phyloP scores from a whole-genome alignment of 441 rosid genomes.

The Mallotus repandus region DNA sequence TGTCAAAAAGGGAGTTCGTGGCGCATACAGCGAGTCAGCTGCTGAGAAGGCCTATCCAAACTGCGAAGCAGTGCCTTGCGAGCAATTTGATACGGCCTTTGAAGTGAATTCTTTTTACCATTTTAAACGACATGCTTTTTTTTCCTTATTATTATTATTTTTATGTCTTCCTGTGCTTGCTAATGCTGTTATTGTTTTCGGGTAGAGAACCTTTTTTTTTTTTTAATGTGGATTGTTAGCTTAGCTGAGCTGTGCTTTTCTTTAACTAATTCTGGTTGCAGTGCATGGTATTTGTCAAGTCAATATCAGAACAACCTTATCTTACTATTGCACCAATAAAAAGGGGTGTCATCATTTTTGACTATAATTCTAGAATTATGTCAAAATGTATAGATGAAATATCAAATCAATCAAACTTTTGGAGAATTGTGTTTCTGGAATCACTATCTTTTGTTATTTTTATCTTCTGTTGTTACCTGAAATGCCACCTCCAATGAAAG shows the following conservation, averaged over 20 bases:
- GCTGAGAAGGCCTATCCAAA: slow-evolving; percentile 92
- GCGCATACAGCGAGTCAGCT: slow-evolving; percentile 91
- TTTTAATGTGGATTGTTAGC: not conserved
- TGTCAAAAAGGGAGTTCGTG: slow-evolving; percentile 66
- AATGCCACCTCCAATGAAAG: not conserved
- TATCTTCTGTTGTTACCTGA: not conserved
- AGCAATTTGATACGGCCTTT: slow-evolving; percentile 88
- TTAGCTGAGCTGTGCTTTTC: not conserved
- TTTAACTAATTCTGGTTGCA: not conserved
- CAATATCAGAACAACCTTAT: not conserved
- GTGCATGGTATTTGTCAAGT: not conserved
- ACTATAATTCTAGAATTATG: not conserved
- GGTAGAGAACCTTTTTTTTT: not conserved
- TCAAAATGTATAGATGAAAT: not conserved
- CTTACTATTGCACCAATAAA: not conserved
- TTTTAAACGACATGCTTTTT: not conserved
- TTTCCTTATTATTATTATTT: not conserved
- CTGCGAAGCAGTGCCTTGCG: slow-evolving; percentile 92
- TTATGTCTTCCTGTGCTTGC: not conserved
- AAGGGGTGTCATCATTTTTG: not conserved
- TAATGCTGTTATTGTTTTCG: not conserved
- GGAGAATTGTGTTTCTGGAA: not conserved
- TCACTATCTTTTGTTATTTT: not conserved
- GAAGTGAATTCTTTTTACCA: slow-evolving; percentile 40
- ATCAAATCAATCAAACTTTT: not conserved